Conservation (phyloP, 768 basidiomycete species). For the Pleurotus ostreatus region DNA sequence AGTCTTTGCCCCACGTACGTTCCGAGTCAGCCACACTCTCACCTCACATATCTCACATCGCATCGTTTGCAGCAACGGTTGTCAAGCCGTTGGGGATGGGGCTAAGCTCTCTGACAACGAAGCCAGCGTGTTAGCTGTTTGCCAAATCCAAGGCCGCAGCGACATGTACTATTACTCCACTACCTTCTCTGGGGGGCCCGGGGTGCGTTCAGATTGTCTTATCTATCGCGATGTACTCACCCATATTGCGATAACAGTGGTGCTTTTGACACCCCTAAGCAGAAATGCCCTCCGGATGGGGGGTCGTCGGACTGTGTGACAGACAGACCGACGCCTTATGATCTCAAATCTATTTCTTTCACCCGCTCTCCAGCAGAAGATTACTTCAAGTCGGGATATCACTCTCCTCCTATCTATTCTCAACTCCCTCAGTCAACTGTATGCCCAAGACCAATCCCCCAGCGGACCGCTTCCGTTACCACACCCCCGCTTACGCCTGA, state of each 20-base stretch:
- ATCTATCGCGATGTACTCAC: conserved; percentile 1
- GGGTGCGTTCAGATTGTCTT: conserved; percentile 45
- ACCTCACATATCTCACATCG: conserved; percentile 13
- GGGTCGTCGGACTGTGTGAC: conserved; percentile 96
- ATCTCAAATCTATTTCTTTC: conserved; percentile 41
- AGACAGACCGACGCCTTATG: conserved; percentile 76
- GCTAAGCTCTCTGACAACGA: conserved; percentile 76
- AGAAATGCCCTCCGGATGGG: conserved; percentile 93
- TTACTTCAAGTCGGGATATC: conserved; percentile 9
- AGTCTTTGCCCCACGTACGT: conserved; percentile 93
- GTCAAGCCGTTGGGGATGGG: conserved; percentile 97
- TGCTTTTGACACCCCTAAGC: conserved; percentile 90
- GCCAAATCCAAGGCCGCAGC: conserved; percentile 76
- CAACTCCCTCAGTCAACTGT: conserved; percentile 12
- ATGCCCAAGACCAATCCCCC: conserved; percentile 39
- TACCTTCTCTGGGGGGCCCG: conserved; percentile 91
- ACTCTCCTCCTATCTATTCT: conserved; percentile 10
- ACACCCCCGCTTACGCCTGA: conserved; percentile 85
- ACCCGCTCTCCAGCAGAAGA: conserved; percentile 28
- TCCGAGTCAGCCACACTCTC: neutral
- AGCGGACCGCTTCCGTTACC: conserved; percentile 33
- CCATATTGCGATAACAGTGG: conserved; percentile 51
- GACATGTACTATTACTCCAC: conserved; percentile 90
- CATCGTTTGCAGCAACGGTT: conserved; percentile 70
- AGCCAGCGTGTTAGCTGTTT: conserved; percentile 81